A percentile compares a stretch with the other conserved stretches of the same genome.
These are phyloP conservation scores for Hevea brasiliensis DNA, from an alignment of 345 rosid genomes.

Conservation along the genomic window DNA sequence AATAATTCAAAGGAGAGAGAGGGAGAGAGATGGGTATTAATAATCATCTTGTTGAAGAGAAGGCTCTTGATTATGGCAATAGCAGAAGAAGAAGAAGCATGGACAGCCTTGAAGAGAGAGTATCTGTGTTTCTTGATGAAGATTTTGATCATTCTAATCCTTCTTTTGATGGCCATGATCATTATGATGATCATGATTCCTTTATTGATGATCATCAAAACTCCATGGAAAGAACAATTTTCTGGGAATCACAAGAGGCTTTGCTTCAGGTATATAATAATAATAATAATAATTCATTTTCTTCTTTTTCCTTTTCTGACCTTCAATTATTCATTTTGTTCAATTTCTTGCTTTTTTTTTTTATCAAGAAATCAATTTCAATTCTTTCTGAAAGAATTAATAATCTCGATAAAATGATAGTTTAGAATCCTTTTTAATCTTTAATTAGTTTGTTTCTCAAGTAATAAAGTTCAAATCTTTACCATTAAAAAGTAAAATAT, in stretches of 20 bases:
- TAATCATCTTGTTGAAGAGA: constrained; percentile 25
- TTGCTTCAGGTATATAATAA: constrained; percentile 63
- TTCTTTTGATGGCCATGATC: constrained; percentile 1
- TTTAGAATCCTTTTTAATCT: too few relatives aligned
- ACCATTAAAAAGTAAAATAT: too few relatives aligned
- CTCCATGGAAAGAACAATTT: constrained; percentile 22
- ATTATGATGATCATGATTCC: background rate
- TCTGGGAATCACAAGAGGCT: constrained; percentile 49
- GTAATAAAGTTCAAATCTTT: too few relatives aligned
- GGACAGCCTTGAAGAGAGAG: constrained; percentile 39
- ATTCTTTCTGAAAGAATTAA: too few relatives aligned
- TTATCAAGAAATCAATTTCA: too few relatives aligned
- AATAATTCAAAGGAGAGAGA: too few relatives aligned
- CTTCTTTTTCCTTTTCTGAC: background rate
- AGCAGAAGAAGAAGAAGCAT: background rate
- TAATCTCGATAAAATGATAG: too few relatives aligned
- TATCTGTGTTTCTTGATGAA: constrained; percentile 25
- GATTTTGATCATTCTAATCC: constrained; percentile 7
- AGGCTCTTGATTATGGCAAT: constrained; percentile 12
- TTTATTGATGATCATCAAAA: constrained; percentile 15
- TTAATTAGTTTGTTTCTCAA: too few relatives aligned
- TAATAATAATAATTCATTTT: too few relatives aligned
- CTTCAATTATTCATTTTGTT: background rate
- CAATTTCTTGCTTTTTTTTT: too few relatives aligned
- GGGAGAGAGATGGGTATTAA: constrained; percentile 18